Base-by-base conservation (phyloP, 2,329 filamentous ascomycete species). In the Phoma sp. region DNA sequence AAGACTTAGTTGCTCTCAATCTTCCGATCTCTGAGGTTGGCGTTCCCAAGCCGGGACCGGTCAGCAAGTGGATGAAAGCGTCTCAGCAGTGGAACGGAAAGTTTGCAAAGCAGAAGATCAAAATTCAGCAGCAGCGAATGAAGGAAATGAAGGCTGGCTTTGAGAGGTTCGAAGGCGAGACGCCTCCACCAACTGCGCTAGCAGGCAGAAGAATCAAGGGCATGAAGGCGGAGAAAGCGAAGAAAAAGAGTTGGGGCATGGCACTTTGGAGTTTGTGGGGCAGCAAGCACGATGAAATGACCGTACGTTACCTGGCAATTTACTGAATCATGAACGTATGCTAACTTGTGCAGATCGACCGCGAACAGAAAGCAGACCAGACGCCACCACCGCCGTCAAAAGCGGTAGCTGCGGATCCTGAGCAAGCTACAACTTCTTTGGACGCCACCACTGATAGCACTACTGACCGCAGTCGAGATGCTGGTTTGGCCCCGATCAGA, bases 181-280 rank as follows among this genome's bases (percentile, higher is more conserved):
- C 78, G 0, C 94, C 95, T 1, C 94, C 95, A 1, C 90, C 92
- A 0, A 92, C 89, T 38, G 92, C 95, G 0, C 77, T 97, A 9
- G 92, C 90, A 1, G 90, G 90, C 0, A 81, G 91, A 53, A 82
- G 88, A 55, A 82, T 81, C 60, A 77, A 78, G 32, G 79, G 43
- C 69, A 80, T 56, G 77, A 73, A 76, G 51, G 70, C 71, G 62
- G 73, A 80, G n/a, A 81, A 82, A 58, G 81, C 80, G 64, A 82
- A 83, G 70, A 86, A 81, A 62, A 88, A 85, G 80, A 92, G 90
- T 61, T 85, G 89, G 76, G 91, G 89, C 7, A 80, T 97, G 73
- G 85, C 88, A 2, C 78, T 97, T 61, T 98, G 94, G 94, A 90
- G 87, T 44, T 81, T 88, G 1, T 96, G 92, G 90, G 92, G 91